Base-by-base conservation (phyloP, 176 grass and related monocot genomes). In the Oryza meridionalis region DNA sequence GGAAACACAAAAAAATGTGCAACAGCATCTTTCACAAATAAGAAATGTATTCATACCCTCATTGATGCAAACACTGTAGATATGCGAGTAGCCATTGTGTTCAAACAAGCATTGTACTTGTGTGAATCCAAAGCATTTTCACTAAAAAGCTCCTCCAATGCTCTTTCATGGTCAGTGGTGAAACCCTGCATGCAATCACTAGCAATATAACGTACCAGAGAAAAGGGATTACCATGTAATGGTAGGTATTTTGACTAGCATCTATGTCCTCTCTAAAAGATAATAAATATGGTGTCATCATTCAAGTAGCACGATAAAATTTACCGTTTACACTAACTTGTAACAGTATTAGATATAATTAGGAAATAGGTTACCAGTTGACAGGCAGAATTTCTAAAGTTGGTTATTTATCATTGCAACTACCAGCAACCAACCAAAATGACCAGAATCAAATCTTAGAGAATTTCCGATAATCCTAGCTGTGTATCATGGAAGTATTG, bases 141-240 rank as follows among this genome's bases (percentile, higher is more conserved):
- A 75, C 89, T 90, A 84, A 98, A 98, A 87, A 98, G 80, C 91
- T 98, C 96, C 87, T 98, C 96, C 87, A 98, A 77, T 42, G 96
- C 96, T 76, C 89, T 98, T 76, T 98, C 96, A 50, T 98, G 96
- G 77, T 95, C 96, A 67, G 96, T 98, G 80, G 87, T 75, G 83
- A 98, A 98, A 83, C 93, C 96, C 96, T 98, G 81, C 47, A 86
- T 8, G 51, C 50, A 66, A 83, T 67, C 69, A 82, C 58, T 14
- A 64, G 76, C 32, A 73, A 25, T 81, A 47, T 49, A 12, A 40
- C 11, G 79, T 63, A 51, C 67, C 59, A 82, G 5, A 77, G 49
- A 49, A 7, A 75, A 84, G 38, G 83, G 71, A 49, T 47, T 75
- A 9, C 53, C n/a, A 12, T 77, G 59, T 46, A 77, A 65, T 61